These are phyloP conservation scores for Diaporthe capsici DNA, from an alignment of 2,329 filamentous ascomycete genomes.

Conservation along the genomic window DNA sequence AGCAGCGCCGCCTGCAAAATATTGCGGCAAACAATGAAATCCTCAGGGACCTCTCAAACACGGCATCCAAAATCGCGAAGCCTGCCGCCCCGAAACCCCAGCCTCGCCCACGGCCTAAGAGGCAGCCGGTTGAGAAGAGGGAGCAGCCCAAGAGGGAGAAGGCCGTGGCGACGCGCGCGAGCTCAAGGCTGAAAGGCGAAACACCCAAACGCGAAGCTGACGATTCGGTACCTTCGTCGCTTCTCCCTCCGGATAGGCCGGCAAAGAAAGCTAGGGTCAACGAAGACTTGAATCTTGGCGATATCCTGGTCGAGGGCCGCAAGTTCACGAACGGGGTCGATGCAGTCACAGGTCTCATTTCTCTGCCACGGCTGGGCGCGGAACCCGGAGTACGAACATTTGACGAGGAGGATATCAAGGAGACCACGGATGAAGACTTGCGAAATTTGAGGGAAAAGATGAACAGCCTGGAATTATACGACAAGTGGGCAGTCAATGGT, in stretches of 20 bases:
- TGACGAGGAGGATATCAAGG: conserved; percentile 83
- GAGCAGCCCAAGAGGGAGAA: conserved; percentile 64
- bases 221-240: conserved; percentile 24
- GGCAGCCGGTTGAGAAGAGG: conserved; percentile 51
- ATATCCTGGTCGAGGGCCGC: conserved; percentile 85
- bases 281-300: conserved; percentile 77
- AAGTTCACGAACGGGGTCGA: conserved; percentile 79
- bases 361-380: conserved; percentile 71
- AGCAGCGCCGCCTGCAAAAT: conserved; percentile 86
- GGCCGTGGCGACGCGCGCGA: conserved; percentile 67
- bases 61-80: conserved; percentile 73
- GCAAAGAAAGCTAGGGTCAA: conserved; percentile 71
- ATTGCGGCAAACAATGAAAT: conserved; percentile 88
- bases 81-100: conserved; percentile 27
- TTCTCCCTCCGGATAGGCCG: conserved; percentile 36
- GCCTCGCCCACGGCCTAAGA: conserved; percentile 51
- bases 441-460: conserved; percentile 82
- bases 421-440: conserved; percentile 83
- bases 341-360: conserved; percentile 72
- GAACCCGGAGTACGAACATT: conserved; percentile 89
- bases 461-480: conserved; percentile 83
- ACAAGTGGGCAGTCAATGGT: conserved; percentile 87
- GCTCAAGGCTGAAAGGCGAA: conserved; percentile 69
- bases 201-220: conserved; percentile 62
- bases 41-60: conserved; percentile 80